phyloP scores from a whole-genome alignment of 2,329 filamentous ascomycete species.

The Boeremia exigua region DNA sequence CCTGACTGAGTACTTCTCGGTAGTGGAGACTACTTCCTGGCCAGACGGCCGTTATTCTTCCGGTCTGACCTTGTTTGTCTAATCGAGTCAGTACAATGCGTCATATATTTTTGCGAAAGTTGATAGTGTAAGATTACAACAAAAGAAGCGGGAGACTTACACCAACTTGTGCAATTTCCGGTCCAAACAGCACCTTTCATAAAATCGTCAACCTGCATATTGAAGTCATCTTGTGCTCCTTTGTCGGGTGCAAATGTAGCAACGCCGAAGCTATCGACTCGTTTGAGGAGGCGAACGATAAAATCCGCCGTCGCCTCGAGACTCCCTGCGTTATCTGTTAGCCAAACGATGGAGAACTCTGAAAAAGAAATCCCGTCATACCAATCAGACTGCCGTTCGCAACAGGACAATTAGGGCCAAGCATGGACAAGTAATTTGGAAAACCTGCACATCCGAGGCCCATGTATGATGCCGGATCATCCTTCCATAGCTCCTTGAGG shows the following conservation, averaged over 20 bases:
- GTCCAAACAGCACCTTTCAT: constrained; percentile 12
- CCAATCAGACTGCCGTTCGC: constrained; percentile 18
- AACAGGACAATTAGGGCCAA: constrained; percentile 17
- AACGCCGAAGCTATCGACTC: constrained; percentile 3
- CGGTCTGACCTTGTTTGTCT: constrained; percentile 2
- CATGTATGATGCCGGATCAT: constrained; percentile 11
- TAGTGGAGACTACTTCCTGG: constrained; percentile 9
- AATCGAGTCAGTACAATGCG: not conserved
- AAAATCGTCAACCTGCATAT: constrained; percentile 8
- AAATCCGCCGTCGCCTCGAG: constrained; percentile 14
- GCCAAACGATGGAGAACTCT: too few species aligned
- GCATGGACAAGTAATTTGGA: constrained; percentile 16
- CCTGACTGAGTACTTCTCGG: not conserved
- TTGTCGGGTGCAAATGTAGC: constrained; percentile 8
- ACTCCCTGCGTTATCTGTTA: constrained; percentile 1
- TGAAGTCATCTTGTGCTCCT: constrained; percentile 13
- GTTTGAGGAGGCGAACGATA: constrained; percentile 7
- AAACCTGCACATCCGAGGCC: constrained; percentile 12
- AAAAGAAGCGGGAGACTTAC: not conserved
- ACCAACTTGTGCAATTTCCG: constrained; percentile 11
- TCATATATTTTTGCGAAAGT: not conserved
- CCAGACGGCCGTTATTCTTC: constrained; percentile 6
- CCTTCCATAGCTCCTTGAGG: constrained; percentile 8
- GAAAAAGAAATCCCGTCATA: not conserved
- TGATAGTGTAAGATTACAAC: too few species aligned